Base-by-base conservation (phyloP, 768 basidiomycete species). In the Gyrodon lividus region DNA sequence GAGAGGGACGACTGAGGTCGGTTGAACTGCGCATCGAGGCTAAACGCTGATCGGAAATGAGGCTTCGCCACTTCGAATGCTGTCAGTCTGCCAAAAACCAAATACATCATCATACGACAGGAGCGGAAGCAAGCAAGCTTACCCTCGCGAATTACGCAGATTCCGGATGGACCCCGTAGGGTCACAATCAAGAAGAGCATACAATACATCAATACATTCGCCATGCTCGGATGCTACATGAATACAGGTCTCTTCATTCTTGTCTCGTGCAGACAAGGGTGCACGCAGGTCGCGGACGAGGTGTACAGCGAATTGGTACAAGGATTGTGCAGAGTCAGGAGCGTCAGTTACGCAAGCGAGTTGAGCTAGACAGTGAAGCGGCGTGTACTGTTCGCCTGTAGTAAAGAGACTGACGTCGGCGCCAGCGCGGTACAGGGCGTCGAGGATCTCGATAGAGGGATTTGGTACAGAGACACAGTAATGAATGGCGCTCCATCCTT, bases 171-270 rank as follows among this genome's bases (percentile, higher is more conserved):
- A 62, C 39, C 81, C 78, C 13, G 74, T 77, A 0, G 72, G 69
- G 62, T 91, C 89, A 56, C 80, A 84, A 40, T 85, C 79, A 41
- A 91, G 73, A 51, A 91, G 72, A 37, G 84, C 77, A 47, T 75
- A 72, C 37, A 90, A 68, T 17, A 89, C 67, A 47, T 85, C 82
- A 17, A 83, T 69, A 66, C 78, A 87, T 48, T 77, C 72, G 41
- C 88, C 89, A 57, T 81, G 80, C 60, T 89, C 87, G 12, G 89
- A 89, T 42, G 87, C 88, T 53, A 89, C 72, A 72, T 91, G 89
- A 43, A 91, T 75, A 72, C 87, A 89, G 3, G 89, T 90, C 62
- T 91, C 87, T 57, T 82, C 81, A 47, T 84, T 68, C 55, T 71
- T 78, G 66, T 90, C 86, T 41, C 75, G 70, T 17, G 88, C 85